Evolutionary conservation across 495 filamentous ascomycete species (phyloP).

Genomic region (Trichocladium uniseriatum): DNA sequence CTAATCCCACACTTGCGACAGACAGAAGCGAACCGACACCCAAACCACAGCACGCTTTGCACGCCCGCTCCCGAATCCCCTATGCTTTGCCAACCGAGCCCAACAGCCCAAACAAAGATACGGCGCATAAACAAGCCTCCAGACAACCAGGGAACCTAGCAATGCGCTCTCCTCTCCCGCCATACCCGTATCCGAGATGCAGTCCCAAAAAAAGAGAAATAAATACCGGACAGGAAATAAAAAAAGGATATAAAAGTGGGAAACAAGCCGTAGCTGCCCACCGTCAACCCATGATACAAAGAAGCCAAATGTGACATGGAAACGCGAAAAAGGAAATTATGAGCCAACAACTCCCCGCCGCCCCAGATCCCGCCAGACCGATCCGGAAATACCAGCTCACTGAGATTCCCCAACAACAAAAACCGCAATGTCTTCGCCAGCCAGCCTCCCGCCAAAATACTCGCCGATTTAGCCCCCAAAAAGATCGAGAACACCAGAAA

Average conservation of each 20-base stretch:
- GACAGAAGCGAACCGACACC: constrained; percentile 3
- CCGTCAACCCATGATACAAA: constrained; percentile 23
- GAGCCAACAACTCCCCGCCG: too few species aligned
- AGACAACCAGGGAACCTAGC: constrained; percentile 8
- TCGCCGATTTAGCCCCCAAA: constrained; percentile 21
- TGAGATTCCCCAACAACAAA: constrained; percentile 19
- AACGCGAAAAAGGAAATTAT: constrained; percentile 10
- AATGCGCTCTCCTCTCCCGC: constrained; percentile 7
- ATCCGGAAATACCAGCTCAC: constrained; percentile 13
- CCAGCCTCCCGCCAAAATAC: constrained; percentile 16
- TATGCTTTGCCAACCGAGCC: constrained; percentile 22
- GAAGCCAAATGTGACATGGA: constrained; percentile 8
- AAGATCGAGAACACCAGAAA: constrained; percentile 23
- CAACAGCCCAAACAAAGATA: constrained; percentile 15
- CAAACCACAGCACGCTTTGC: constrained; percentile 10
- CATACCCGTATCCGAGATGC: constrained; percentile 25
- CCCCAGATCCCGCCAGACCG: constrained; percentile 13
- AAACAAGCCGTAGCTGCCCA: constrained; percentile 11
- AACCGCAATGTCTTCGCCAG: constrained; percentile 24
- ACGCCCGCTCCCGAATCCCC: constrained; percentile 16
- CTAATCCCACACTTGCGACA: neutral
- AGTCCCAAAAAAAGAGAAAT: constrained; percentile 6
- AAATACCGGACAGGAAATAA: constrained; percentile 10
- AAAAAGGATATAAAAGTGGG: constrained; percentile 14
- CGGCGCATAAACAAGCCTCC: constrained; percentile 5